Percentiles rank a stretch among this genome's conserved stretches.
Evolutionary conservation across 2,329 filamentous ascomycete species (phyloP).

Genomic region (Ilyonectria destructans): DNA sequence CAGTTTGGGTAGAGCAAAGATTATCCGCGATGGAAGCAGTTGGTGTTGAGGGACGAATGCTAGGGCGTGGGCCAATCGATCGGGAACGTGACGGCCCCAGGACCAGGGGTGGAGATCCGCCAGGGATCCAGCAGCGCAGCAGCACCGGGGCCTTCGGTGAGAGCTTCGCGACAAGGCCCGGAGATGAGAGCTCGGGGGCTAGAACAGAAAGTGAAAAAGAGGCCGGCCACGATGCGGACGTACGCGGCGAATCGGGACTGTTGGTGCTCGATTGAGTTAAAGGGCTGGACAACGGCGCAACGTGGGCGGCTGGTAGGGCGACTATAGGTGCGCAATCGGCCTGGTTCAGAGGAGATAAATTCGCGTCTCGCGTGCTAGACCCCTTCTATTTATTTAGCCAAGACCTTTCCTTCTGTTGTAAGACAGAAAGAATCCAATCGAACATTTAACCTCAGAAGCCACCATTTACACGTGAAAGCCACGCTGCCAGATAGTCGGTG

Average conservation of each 20-base stretch:
- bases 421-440: too few species aligned
- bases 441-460: too few species aligned
- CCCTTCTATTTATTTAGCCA: neutral
- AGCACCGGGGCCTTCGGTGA: conserved; percentile 37
- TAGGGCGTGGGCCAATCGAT: conserved; percentile 51
- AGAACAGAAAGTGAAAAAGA: conserved; percentile 13
- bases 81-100: conserved; percentile 46
- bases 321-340: neutral
- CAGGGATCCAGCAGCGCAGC: neutral
- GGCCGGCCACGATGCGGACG: conserved; percentile 1
- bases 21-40: neutral
- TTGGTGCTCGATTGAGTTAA: neutral
- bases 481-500: neutral
- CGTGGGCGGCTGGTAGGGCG: conserved; percentile 7
- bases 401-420: too few species aligned
- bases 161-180: conserved; percentile 26
- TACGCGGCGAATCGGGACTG: neutral
- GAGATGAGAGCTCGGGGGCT: conserved; percentile 23
- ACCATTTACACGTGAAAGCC: neutral
- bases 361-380: neutral
- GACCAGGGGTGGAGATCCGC: conserved; percentile 10
- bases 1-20: neutral
- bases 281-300: conserved; percentile 4
- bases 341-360: neutral
- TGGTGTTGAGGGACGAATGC: neutral